Base-by-base conservation (phyloP, 495 filamentous ascomycete genomes). In the Lasiosphaeriaceae sp. region DNA sequence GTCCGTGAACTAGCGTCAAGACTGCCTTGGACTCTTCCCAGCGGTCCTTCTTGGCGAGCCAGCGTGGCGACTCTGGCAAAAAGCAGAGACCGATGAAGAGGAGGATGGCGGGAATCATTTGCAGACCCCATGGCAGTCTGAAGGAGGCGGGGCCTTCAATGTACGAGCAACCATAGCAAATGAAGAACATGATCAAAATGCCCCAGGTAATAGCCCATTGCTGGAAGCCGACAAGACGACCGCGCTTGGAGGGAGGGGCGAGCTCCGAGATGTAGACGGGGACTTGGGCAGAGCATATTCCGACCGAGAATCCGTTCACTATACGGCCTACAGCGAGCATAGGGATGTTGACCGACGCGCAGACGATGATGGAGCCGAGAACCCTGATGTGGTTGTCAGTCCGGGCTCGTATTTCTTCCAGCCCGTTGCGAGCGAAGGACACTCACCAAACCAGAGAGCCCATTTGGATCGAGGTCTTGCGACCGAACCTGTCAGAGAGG, bases 121-220 rank as follows among this genome's bases (percentile, higher is more conserved):
- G 89, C 3, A 90, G 66, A 57, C 82, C 89, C 89, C 88, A 93
- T 20, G 88, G 88, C 20, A 90, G 67, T 34, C 89, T 80, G 75
- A 87, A 93, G 22, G 86, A 74, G 2, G 79, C 78, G n/a, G 77
- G 66, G 11, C 79, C 75, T 0, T 76, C 60, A 56, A 94, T 80
- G 67, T 78, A 90, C 22, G 82, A 83, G 69, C 80, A 86, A 14
- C 89, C 90, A 53, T 89, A 94, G 55, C 82, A 90, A 64, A 95
- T 85, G 47, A 68, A 70, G 63, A 65, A 91, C 88, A 92, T 90
- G 67, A 91, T 90, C 57, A 90, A 57, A 58, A 91, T 90, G 66
- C 89, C 89, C 66, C 86, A 89, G 52, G 85, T 89, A 59, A 91
- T 89, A 45, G 88, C 83, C 87, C 87, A 89, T 71, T 90, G 88